Conservation (phyloP, 768 basidiomycete species). For the Hygrophoropsis aurantiaca region DNA sequence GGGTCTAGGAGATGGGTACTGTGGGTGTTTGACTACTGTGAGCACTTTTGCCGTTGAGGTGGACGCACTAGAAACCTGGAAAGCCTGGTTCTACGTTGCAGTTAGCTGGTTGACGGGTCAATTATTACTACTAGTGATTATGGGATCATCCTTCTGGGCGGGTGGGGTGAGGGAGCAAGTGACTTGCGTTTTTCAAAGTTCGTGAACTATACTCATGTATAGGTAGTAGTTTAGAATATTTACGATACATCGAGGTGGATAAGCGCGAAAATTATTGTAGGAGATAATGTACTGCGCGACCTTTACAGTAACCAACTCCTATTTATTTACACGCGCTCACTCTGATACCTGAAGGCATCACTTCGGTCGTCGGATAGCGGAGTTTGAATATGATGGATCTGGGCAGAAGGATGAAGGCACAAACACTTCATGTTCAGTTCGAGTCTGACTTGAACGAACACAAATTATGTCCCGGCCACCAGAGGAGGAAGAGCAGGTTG, state of each 20-base stretch:
- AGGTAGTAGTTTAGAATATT: too few species aligned
- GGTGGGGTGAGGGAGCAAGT: slow-evolving; percentile 43
- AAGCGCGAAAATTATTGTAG: too few species aligned
- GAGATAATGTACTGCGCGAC: too few species aligned
- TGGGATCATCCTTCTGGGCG: slow-evolving; percentile 65
- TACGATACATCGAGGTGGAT: too few species aligned
- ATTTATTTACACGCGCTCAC: too few species aligned
- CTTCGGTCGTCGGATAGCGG: slow-evolving; percentile 15
- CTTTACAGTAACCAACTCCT: too few species aligned
- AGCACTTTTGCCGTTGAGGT: slow-evolving; percentile 91
- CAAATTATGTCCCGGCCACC: slow-evolving; percentile 41
- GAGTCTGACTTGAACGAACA: slow-evolving; percentile 19
- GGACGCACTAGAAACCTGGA: slow-evolving; percentile 51
- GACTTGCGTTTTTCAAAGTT: slow-evolving; percentile 46
- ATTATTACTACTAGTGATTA: slow-evolving; percentile 63
- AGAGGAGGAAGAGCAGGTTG: slow-evolving; percentile 46
- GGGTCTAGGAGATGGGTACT: slow-evolving; percentile 88
- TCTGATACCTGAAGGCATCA: too few species aligned
- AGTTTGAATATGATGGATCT: slow-evolving; percentile 28
- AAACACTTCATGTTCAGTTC: slow-evolving; percentile 19
- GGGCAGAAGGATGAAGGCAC: slow-evolving; percentile 14
- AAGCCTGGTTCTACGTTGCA: slow-evolving; percentile 66
- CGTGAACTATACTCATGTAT: slow-evolving; percentile 1
- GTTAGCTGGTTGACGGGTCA: slow-evolving; percentile 74
- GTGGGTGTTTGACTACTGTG: slow-evolving; percentile 92